Percentiles rank a stretch among this genome's conserved stretches.
Conservation (phyloP, 176 grass and related monocot genomes). For the Bromus sterilis region DNA sequence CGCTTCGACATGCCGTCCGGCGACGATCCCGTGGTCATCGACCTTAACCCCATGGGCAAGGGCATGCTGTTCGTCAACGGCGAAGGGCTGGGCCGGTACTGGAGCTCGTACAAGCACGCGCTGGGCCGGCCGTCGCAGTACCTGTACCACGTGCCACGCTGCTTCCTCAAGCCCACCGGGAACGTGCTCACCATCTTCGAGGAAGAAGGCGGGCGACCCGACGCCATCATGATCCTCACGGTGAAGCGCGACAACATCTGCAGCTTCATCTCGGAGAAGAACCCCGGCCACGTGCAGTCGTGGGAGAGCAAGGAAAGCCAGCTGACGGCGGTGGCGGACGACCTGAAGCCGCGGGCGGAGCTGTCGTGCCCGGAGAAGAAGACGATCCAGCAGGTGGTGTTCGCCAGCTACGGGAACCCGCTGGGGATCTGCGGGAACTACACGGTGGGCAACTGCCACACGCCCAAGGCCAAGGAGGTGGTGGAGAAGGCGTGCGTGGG, state of each 20-base stretch:
- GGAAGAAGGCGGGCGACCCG: slow-evolving; percentile 54
- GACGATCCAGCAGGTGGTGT: slow-evolving; percentile 60
- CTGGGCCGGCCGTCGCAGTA: slow-evolving; percentile 72
- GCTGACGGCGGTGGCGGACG: slow-evolving; percentile 18
- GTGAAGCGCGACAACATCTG: slow-evolving; percentile 96
- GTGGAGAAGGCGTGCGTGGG: slow-evolving; percentile 74
- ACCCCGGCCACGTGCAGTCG: slow-evolving; percentile 49
- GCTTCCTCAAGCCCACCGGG: slow-evolving; percentile 39
- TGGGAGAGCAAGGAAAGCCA: slow-evolving; percentile 49
- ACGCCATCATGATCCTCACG: slow-evolving; percentile 63
- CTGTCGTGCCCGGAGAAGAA: slow-evolving; percentile 55
- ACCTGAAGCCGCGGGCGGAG: slow-evolving; percentile 28
- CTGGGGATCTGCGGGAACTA: slow-evolving; percentile 75
- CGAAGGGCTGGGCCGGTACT: slow-evolving; percentile 63
- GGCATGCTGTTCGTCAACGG: slow-evolving; percentile 65
- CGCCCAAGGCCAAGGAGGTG: slow-evolving; percentile 28
- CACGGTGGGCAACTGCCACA: slow-evolving; percentile 62
- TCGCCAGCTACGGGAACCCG: slow-evolving; percentile 87
- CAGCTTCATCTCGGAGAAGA: slow-evolving; percentile 59
- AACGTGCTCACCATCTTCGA: slow-evolving; percentile 73
- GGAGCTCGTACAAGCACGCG: slow-evolving; percentile 60
- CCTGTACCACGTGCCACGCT: slow-evolving; percentile 61
- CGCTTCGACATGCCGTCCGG: slow-evolving; percentile 60
- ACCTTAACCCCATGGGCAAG: slow-evolving; percentile 70
- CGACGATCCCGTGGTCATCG: slow-evolving; percentile 49